A percentile compares a stretch with the other conserved stretches of the same genome.
These are phyloP conservation scores for Crotalaria pallida DNA, from an alignment of 306 rosid genomes.

Conservation along the genomic window DNA sequence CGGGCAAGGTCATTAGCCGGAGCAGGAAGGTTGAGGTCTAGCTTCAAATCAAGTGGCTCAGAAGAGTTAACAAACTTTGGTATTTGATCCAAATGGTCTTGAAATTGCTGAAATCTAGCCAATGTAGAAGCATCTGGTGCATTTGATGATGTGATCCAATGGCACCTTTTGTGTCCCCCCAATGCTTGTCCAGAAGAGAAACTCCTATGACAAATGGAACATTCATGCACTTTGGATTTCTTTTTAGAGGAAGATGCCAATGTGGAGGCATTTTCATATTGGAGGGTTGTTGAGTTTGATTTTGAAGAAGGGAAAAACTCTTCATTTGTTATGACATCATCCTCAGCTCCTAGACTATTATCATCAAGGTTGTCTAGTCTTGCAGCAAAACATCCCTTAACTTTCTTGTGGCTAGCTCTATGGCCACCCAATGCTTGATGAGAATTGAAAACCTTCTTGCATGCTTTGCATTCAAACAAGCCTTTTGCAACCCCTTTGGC, in stretches of 20 bases:
- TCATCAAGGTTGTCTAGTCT: conserved; percentile 53
- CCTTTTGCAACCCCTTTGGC: conserved; percentile 56
- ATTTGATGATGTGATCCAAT: conserved; percentile 88
- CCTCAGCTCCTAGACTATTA: conserved; percentile 35
- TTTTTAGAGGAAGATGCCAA: conserved; percentile 54
- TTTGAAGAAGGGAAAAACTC: conserved; percentile 50
- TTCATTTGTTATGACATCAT: conserved; percentile 54
- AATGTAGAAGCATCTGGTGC: conserved; percentile 46
- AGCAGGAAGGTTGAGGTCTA: conserved; percentile 85
- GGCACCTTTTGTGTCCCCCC: conserved; percentile 95
- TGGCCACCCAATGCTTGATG: conserved; percentile 98
- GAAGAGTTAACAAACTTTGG: conserved; percentile 44
- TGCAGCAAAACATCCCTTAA: conserved; percentile 93
- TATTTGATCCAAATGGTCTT: conserved; percentile 46
- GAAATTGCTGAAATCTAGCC: conserved; percentile 66
- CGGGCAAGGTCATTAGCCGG: conserved; percentile 26
- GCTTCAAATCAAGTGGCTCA: conserved; percentile 59
- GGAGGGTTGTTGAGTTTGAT: conserved; percentile 35
- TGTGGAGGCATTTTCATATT: conserved; percentile 38
- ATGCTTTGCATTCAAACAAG: conserved; percentile 86
- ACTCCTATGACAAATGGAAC: conserved; percentile 85
- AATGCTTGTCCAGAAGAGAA: conserved; percentile 91
- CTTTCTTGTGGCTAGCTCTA: conserved; percentile 94
- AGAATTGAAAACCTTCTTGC: conserved; percentile 88
- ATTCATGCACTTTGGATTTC: conserved; percentile 77